Evolutionary conservation across 2,329 filamentous ascomycete species (phyloP).

Genomic region (Trichoderma sp.): DNA sequence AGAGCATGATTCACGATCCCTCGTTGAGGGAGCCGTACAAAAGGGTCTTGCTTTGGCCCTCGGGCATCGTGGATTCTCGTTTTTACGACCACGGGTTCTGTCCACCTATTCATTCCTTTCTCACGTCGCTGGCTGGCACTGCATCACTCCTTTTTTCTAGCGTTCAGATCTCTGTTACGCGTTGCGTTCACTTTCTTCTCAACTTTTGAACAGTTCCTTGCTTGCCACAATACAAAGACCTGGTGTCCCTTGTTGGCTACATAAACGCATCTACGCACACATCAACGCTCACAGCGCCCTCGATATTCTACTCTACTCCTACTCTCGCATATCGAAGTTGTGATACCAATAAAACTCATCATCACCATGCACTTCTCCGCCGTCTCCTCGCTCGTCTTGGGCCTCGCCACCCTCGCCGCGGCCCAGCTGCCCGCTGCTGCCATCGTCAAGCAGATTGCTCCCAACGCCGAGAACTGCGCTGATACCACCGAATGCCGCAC

Average conservation of each 20-base stretch:
- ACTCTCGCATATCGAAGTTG: not conserved
- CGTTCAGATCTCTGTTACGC: not conserved
- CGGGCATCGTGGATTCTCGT: not conserved
- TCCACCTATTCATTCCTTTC: not conserved
- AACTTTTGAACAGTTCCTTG: not conserved
- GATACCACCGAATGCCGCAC: conserved; percentile 64
- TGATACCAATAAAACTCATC: not conserved
- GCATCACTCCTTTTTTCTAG: not conserved
- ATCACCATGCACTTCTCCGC: conserved; percentile 33
- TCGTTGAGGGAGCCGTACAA: not conserved
- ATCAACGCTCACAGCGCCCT: not conserved
- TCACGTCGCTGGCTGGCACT: conserved; percentile 2
- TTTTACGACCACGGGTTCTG: not conserved
- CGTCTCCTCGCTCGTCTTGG: conserved; percentile 21
- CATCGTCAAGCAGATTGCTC: conserved; percentile 57
- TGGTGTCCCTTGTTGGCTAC: conserved; percentile 9
- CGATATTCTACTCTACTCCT: not conserved
- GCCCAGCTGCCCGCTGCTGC: conserved; percentile 33
- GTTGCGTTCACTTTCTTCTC: not conserved
- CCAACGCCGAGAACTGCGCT: conserved; percentile 55
- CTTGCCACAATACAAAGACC: not conserved
- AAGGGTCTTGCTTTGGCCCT: conserved; percentile 1
- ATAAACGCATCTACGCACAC: not conserved
- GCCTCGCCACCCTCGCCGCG: conserved; percentile 24
- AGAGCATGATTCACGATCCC: conserved; percentile 8